A percentile compares a stretch with the other conserved stretches of the same genome.
phyloP scores from a whole-genome alignment of 225 moss, liverwort and hornwort genomes.

The Pleurozium schreberi region DNA sequence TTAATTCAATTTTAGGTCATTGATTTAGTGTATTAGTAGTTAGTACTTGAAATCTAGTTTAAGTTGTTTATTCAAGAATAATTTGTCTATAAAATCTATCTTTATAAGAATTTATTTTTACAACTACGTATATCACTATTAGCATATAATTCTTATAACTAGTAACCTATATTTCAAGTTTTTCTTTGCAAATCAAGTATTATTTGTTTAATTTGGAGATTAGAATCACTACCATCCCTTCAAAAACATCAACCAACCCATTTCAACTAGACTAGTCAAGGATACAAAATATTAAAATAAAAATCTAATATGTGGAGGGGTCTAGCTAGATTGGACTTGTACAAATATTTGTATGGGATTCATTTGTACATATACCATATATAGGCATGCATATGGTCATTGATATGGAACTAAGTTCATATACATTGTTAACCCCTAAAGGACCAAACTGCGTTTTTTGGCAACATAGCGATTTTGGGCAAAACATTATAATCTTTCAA shows the following conservation, averaged over 20 bases:
- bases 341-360: rapidly evolving
- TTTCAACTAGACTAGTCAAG: neutral
- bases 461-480: too few species aligned
- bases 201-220: neutral
- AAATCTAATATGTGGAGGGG: rapidly evolving
- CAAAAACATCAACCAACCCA: rapidly evolving
- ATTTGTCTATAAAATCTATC: neutral
- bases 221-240: neutral
- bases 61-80: neutral
- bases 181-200: neutral
- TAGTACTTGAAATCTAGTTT: neutral
- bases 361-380: too few species aligned
- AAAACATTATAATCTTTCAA: too few species aligned
- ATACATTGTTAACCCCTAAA: too few species aligned
- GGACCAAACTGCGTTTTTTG: too few species aligned
- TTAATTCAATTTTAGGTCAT: neutral
- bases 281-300: neutral
- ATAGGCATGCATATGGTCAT: neutral
- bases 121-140: rapidly evolving
- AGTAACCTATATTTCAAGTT: neutral
- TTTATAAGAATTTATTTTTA: neutral
- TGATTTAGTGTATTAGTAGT: neutral
- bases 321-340: rapidly evolving
- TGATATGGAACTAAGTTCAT: too few species aligned
- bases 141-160: neutral